Evolutionary conservation across 148 eudicot species (phyloP), one percentile per base, ranked within the genome.

Genomic region (Fagopyrum tataricum): DNA sequence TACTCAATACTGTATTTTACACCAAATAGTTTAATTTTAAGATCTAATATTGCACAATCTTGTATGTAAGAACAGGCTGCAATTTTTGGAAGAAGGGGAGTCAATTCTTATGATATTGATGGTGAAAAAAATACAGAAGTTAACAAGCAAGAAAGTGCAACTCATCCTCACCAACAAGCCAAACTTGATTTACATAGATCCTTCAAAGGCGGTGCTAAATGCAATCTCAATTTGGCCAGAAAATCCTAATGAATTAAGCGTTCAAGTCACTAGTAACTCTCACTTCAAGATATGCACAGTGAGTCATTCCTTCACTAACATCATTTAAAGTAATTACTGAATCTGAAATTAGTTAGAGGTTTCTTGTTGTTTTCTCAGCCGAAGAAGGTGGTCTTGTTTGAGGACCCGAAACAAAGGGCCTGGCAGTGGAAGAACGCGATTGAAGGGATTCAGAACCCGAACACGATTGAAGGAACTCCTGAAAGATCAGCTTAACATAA

Each of bases 151-250:
- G 85, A 94, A 94, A 79, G 98, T 94, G 67, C 98, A 94, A 76
- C 97, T 94, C 46, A 94, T 94, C 59, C 95, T 94, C 42, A 94
- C 98, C 67, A 90, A 94, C 84, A 94, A 94, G 82, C 98, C 98
- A 14, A 89, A 85, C 79, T 79, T 94, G 82, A 88, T 94, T 55
- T 94, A 94, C 58, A 91, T 94, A 64, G 90, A 94, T 70, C 98
- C 98, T 10, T 81, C 93, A 67, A 94, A 94, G 82, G 73, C 91
- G 82, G 79, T 84, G 66, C 88, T 88, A 48, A 91, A 86, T 77
- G 93, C 91, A 55, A 89, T 84, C 72, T 82, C 88, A 67, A 84
- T 85, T 64, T 94, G 97, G 98, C 91, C 98, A 21, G 90, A 91
- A 78, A 88, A 87, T 83, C 89, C 97, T 11, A 88, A 88, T 76